phyloP scores from a whole-genome alignment of 331 rosid species.

The Pyrus hybrid region DNA sequence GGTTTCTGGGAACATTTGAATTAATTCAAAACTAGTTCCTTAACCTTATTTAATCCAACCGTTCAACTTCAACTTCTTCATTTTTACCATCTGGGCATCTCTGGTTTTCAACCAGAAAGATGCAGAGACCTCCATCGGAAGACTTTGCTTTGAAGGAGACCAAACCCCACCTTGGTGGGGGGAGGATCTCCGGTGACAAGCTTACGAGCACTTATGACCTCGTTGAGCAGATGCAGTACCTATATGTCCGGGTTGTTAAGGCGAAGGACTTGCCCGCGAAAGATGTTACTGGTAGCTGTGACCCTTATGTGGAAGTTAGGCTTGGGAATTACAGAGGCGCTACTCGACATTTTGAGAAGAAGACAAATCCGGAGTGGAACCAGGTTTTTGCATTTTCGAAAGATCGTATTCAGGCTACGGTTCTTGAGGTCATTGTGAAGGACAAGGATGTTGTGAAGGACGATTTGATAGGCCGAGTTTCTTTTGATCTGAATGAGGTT shows the following conservation, averaged over 20 bases:
- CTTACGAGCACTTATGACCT: conserved; percentile 92
- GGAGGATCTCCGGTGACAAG: conserved; percentile 83
- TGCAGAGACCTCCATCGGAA: conserved; percentile 91
- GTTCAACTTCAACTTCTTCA: conserved; percentile 15
- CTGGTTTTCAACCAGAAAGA: conserved; percentile 32
- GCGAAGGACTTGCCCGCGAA: conserved; percentile 78
- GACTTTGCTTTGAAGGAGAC: conserved; percentile 94
- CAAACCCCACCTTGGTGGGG: conserved; percentile 96
- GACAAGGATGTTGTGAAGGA: conserved; percentile 90
- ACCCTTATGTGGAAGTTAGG: conserved; percentile 83
- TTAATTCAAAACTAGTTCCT: conserved; percentile 23
- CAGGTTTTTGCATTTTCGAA: conserved; percentile 90
- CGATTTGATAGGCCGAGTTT: conserved; percentile 74
- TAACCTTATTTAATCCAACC: conserved; percentile 1
- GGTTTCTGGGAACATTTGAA: conserved; percentile 42
- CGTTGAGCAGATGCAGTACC: conserved; percentile 99
- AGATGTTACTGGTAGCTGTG: conserved; percentile 92
- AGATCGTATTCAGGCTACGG: conserved; percentile 78
- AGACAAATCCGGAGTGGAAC: conserved; percentile 83
- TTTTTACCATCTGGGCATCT: conserved; percentile 12
- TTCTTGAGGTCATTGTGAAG: conserved; percentile 81
- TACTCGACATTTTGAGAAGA: conserved; percentile 92
- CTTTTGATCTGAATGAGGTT: conserved; percentile 74
- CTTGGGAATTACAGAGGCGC: conserved; percentile 92
- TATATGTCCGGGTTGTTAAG: conserved; percentile 85